These are phyloP conservation scores for Anisodus acutangulus DNA, from an alignment of 257 asterid species.

Conservation along the genomic window DNA sequence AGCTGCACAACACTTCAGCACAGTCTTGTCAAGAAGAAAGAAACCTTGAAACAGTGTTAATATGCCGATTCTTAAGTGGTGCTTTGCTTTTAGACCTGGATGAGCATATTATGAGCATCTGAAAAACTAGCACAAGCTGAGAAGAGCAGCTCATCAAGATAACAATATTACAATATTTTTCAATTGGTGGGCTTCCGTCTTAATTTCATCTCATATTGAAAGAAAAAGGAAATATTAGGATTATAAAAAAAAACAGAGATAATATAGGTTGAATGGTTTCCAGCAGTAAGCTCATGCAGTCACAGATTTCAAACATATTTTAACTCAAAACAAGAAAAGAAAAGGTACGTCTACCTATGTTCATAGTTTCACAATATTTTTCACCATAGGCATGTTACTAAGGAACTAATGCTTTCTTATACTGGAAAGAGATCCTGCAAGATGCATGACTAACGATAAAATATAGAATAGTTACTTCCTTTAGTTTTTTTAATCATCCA, in stretches of 20 bases:
- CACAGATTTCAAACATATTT: slow-evolving; percentile 1
- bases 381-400: background rate
- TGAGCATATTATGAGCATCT: background rate
- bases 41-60: background rate
- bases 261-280: background rate
- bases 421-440: background rate
- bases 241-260: background rate
- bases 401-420: background rate
- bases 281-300: background rate
- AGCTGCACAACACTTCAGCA: background rate
- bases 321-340: background rate
- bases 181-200: background rate
- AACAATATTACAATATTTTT: background rate
- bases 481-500: background rate
- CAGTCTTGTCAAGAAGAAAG: background rate
- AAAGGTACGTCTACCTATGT: background rate
- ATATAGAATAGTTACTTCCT: background rate
- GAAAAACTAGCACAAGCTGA: slow-evolving; percentile 15
- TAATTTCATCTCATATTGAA: background rate
- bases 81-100: background rate
- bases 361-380: background rate
- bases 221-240: background rate
- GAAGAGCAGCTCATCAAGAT: background rate
- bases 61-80: background rate
- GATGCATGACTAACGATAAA: background rate